Base-by-base conservation (phyloP, 129 eudicot genomes). In the Flaveria brownii region DNA sequence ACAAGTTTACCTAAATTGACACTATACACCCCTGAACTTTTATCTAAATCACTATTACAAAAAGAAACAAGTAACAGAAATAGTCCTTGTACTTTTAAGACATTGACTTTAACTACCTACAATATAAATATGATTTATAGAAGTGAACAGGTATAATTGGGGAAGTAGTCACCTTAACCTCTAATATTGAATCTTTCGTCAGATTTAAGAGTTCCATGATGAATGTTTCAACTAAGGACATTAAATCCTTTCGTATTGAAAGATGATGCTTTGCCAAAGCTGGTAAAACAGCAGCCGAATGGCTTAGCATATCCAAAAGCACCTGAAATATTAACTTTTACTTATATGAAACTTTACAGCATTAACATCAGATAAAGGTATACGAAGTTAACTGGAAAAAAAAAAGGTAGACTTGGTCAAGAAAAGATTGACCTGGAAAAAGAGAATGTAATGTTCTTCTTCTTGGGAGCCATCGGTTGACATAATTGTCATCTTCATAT, bases 401-500 rank as follows among this genome's bases (percentile, higher is more conserved):
- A 47, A 59, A 41, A 30, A 79, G n/a, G 1, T 3, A 14, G 16
- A 14, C 10, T 15, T 47, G 54, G 43, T 6, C 9, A 70, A 70
- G 52, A 45, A 55, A 41, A 64, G 20, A n/a, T 59, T 23, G 15
- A 67, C 99, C 97, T 87, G 90, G 78, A 86, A 91, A 78, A 91
- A 91, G 49, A 88, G 59, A 71, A 41, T 57, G 30, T 45, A 72
- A 80, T 89, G 97, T 71, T 94, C 96, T 72, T 91, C 98, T 78
- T 94, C 99, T 79, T 84, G 93, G 79, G 97, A 94, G 59, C 87
- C 99, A 72, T 82, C 90, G 10, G 86, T 83, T 33, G 99, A 89
- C 90, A 89, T 85, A 16, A 91, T 87, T 62, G 96, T 91, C 99
- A 94, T 89, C 80, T 91, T 86, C 75, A 94, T 81, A 87, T 94